Evolutionary conservation across 176 grass and related monocot genomes (phyloP), one percentile per base, ranked within the genome.

Genomic region (Avena insularis): DNA sequence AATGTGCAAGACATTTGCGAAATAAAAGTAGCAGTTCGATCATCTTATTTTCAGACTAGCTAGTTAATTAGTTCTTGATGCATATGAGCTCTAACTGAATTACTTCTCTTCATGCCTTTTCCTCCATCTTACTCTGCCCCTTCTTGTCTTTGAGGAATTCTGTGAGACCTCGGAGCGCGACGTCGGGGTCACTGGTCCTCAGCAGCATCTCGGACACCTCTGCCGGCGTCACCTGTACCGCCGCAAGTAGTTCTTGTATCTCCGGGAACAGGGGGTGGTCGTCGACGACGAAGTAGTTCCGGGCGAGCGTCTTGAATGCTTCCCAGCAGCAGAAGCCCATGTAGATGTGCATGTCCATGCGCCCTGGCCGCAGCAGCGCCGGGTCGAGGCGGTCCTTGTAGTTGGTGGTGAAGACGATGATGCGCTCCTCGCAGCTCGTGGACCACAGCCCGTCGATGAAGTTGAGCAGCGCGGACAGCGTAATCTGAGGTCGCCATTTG

Each of bases 381-480:
- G 83, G 80, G 71, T 98, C 95, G 12, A 98, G 88, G 4, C 91
- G 87, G 8, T 95, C 91, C 84, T 89, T 90, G 84, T 95, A 91
- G 84, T 97, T 95, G 62, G 95, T 95, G 73, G 93, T 95, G 89
- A 97, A 97, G 54, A 97, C 68, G 80, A 97, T 91, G 68, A 97
- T 86, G 73, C 87, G 90, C 87, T 97, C 92, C 87, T 93, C 92
- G 40, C 95, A 90, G 88, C 35, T 67, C 0, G 82, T 81, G 2
- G 88, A 90, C 88, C 88, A 88, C 19, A 88, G 64, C 48, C 86
- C 79, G 60, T 83, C 86, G 79, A 88, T 88, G 35, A 88, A 43
- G 71, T 83, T 88, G 79, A 88, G 79, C 71, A 88, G 86, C 2
- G n/a, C n/a, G n/a, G n/a, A n/a, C n/a, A n/a, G n/a, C n/a, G n/a